A percentile compares a stretch with the other conserved stretches of the same genome.
phyloP scores from a whole-genome alignment of 257 asterid genomes.

The Ehretia macrophylla region DNA sequence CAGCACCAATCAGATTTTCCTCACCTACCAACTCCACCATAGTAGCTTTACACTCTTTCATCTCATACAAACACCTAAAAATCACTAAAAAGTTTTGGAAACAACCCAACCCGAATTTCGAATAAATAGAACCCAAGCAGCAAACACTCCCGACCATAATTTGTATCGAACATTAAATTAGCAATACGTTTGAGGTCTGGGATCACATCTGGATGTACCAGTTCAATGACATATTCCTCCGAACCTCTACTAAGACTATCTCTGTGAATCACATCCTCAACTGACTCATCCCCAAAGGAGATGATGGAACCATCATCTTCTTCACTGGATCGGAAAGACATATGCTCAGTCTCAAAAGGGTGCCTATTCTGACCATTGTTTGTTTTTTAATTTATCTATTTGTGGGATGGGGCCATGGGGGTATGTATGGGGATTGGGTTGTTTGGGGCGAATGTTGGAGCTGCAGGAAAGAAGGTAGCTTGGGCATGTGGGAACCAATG shows the following conservation, averaged over 20 bases:
- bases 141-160: slow-evolving; percentile 73
- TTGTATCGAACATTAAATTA: slow-evolving; percentile 64
- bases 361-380: slow-evolving; percentile 72
- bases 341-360: slow-evolving; percentile 76
- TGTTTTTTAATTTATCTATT: no score
- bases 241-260: slow-evolving; percentile 66
- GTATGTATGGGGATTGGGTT: no score
- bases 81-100: neutral
- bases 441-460: no score
- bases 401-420: no score
- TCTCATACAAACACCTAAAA: slow-evolving; percentile 23
- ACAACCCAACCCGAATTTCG: slow-evolving; percentile 1
- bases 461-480: no score
- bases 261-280: slow-evolving; percentile 58
- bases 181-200: slow-evolving; percentile 66
- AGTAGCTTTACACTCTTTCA: slow-evolving; percentile 53
- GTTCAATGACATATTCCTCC: slow-evolving; percentile 59
- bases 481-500: no score
- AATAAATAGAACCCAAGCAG: slow-evolving; percentile 12
- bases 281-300: slow-evolving; percentile 79
- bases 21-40: slow-evolving; percentile 56
- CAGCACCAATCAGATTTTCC: slow-evolving; percentile 68
- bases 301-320: slow-evolving; percentile 68
- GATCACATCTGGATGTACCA: slow-evolving; percentile 61
- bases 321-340: slow-evolving; percentile 85